Percentiles rank a stretch among this genome's conserved stretches.
These are phyloP conservation scores for Saturnispora diversa DNA, from an alignment of 805 yeast genomes.

Conservation along the genomic window DNA sequence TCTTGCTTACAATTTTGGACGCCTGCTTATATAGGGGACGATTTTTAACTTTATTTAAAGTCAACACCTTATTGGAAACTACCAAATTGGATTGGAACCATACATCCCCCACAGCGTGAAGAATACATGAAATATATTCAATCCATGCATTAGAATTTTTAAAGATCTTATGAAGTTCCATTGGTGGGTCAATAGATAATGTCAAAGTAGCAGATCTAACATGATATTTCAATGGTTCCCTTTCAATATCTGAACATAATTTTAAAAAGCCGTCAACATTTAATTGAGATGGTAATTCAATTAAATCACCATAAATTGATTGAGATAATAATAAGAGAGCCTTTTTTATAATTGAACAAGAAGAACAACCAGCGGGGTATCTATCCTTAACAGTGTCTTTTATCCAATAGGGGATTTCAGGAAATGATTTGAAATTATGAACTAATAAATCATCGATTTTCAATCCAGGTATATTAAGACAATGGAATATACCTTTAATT, in stretches of 20 bases:
- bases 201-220: constrained; percentile 28
- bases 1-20: constrained; percentile 7
- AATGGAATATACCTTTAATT: constrained; percentile 39
- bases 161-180: constrained; percentile 14
- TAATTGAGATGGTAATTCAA: constrained; percentile 31
- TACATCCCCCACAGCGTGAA: constrained; percentile 21
- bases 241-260: constrained; percentile 39
- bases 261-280: constrained; percentile 30
- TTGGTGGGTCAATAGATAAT: constrained; percentile 17
- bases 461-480: constrained; percentile 34
- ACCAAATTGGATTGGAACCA: constrained; percentile 10
- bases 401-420: constrained; percentile 35
- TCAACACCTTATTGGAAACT: constrained; percentile 20
- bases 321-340: constrained; percentile 31
- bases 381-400: constrained; percentile 35
- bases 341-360: constrained; percentile 35
- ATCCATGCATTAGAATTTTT: constrained; percentile 14
- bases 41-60: constrained; percentile 14
- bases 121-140: constrained; percentile 17
- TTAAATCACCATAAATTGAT: constrained; percentile 31
- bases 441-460: constrained; percentile 27
- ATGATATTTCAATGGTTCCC: constrained; percentile 42
- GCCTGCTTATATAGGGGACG: constrained; percentile 9
- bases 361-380: constrained; percentile 48
- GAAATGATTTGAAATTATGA: constrained; percentile 33